These are phyloP conservation scores for Rhizopogon parksii DNA, from an alignment of 1,284 basidiomycete genomes.

Conservation along the genomic window DNA sequence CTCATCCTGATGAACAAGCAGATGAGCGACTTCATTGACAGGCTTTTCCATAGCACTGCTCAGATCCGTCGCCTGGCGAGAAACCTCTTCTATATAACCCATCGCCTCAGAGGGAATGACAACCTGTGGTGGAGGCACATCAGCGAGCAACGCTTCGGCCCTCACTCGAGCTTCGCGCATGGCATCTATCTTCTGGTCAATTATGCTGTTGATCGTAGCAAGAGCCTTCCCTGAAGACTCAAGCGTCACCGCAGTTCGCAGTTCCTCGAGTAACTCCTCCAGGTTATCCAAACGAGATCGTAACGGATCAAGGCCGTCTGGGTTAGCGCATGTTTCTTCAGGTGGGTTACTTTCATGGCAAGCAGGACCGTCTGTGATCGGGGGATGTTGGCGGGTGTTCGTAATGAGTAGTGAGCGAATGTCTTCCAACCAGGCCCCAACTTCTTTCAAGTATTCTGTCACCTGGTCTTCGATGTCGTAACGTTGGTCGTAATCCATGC, in stretches of 20 bases:
- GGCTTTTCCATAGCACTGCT: conserved; percentile 18
- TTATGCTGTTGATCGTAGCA: conserved; percentile 11
- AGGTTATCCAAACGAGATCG: conserved; percentile 17
- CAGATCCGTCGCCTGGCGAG: conserved; percentile 14
- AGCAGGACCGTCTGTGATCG: conserved; percentile 1
- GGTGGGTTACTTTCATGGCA: neutral
- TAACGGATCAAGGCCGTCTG: conserved; percentile 10
- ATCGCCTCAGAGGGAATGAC: conserved; percentile 15
- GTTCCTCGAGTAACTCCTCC: conserved; percentile 27
- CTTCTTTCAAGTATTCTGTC: conserved; percentile 18
- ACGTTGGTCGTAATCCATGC: conserved; percentile 24
- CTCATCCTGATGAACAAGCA: conserved; percentile 22
- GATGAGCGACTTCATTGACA: conserved; percentile 21
- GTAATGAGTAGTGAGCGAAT: conserved; percentile 20
- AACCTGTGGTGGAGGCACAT: conserved; percentile 16
- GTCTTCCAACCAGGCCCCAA: conserved; percentile 22
- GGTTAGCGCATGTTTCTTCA: neutral
- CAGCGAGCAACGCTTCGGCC: conserved; percentile 16
- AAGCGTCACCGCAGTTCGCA: conserved; percentile 26
- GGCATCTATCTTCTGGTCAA: conserved; percentile 17
- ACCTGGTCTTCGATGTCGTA: conserved; percentile 20
- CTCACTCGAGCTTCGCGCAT: conserved; percentile 19
- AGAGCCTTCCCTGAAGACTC: conserved; percentile 12
- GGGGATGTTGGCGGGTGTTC: conserved; percentile 11
- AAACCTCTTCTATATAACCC: conserved; percentile 15